Evolutionary conservation across 257 asterid species (phyloP).

Genomic region (Datura wrightii): DNA sequence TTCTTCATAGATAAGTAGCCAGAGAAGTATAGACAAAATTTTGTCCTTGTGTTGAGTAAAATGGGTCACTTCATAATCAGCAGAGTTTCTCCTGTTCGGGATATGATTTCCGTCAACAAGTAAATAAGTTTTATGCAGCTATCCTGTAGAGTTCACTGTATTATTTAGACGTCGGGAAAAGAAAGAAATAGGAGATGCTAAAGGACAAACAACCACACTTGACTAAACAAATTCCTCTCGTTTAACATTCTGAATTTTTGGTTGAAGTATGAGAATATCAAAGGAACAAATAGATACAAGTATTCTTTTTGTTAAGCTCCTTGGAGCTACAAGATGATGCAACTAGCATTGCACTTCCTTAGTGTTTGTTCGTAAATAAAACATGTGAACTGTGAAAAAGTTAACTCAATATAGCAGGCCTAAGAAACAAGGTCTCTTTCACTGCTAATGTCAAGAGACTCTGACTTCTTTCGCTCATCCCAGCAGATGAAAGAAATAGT

Average conservation of each 20-base stretch:
- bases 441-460: neutral
- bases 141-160: neutral
- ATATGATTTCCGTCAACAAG: neutral
- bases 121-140: neutral
- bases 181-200: neutral
- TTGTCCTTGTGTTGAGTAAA: neutral
- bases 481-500: neutral
- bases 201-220: neutral
- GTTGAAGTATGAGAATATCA: neutral
- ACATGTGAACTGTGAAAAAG: neutral
- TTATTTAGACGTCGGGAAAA: neutral
- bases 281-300: neutral
- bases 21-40: neutral
- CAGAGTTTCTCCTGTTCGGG: neutral
- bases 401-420: neutral
- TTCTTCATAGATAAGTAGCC: neutral
- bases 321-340: neutral
- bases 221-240: neutral
- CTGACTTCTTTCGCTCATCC: neutral
- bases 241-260: constrained; percentile 14
- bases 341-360: neutral
- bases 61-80: constrained; percentile 1
- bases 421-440: constrained; percentile 1
- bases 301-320: neutral
- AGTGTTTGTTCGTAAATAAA: neutral